Base-by-base conservation (phyloP, 345 rosid genomes). In the Capsella bursapastoris region DNA sequence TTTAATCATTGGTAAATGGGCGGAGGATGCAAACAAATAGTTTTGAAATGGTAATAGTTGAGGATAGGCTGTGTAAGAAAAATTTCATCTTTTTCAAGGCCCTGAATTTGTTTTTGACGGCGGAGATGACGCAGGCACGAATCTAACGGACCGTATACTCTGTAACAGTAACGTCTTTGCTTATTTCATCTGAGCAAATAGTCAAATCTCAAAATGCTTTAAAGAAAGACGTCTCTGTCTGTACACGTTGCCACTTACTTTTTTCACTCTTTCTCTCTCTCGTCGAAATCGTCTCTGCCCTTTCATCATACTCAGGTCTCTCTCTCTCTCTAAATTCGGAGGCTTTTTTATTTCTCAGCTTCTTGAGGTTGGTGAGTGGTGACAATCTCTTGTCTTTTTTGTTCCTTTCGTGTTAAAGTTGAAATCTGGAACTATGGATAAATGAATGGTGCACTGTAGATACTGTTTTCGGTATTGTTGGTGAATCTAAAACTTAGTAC, bases 141-240 rank as follows among this genome's bases (percentile, higher is more conserved):
- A 75, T 75, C 74, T 75, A 75, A 75, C 70, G 79, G 79, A 35
- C 59, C 63, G 48, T 61, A 34, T 11, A 52, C 57, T 68, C 70
- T 35, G 79, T n/a, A 45, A 45, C 0, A 53, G 16, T 31, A 45
- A 69, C 32, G 59, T 45, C 64, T 67, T 4, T 68, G 62, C 48
- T 10, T 32, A 35, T 45, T 44, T 53, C 58, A 60, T 41, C 25
- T 45, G 53, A 34, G 41, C 38, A 47, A 43, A 35, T 15, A 18
- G 66, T 76, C 74, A 68, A 63, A 68, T 75, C 76, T 63, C 14
- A 37, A 57, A 64, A 45, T 15, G 50, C 65, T 28, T 55, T 44
- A 53, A 62, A 14, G 7, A 22, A 52, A 67, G 37, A 12, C 34
- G 47, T 62, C 38, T 51, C 10, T 71, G 28, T 44, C 37, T 34